Conservation (phyloP, 2,329 filamentous ascomycete genomes). For the Alternaria dauci region DNA sequence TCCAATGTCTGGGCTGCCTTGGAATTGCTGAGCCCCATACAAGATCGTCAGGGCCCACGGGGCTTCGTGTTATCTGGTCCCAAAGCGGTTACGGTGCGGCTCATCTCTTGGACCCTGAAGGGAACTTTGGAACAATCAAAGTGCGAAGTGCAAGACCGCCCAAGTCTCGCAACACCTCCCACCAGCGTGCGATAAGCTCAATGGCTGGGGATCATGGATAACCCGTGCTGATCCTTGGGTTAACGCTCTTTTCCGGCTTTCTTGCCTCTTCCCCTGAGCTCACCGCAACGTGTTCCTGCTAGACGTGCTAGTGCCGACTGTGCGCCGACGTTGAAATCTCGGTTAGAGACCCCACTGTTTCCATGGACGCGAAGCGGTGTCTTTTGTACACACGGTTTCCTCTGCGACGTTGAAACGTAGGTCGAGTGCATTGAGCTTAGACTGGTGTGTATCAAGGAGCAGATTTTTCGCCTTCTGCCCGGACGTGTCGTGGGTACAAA, state of each 20-base stretch:
- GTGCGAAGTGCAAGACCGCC: not conserved
- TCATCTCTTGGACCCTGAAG: slow-evolving; percentile 27
- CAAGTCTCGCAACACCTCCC: not conserved
- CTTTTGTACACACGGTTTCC: slow-evolving; percentile 24
- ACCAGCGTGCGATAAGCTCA: not conserved
- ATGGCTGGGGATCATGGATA: not conserved
- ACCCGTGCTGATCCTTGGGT: not conserved
- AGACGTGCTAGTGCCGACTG: slow-evolving; percentile 26
- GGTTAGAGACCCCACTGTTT: slow-evolving; percentile 30
- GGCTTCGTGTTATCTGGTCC: slow-evolving; percentile 24
- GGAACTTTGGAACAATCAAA: not conserved
- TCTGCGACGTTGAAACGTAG: slow-evolving; percentile 32
- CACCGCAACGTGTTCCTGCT: slow-evolving; percentile 19
- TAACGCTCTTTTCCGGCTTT: not conserved
- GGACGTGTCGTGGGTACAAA: not conserved
- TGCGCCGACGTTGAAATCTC: slow-evolving; percentile 35
- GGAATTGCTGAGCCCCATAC: slow-evolving; percentile 26
- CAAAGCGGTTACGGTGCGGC: slow-evolving; percentile 30
- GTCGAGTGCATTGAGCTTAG: slow-evolving; percentile 31
- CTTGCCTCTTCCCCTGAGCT: slow-evolving; percentile 7
- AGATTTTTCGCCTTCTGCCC: slow-evolving; percentile 4
- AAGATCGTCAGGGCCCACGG: slow-evolving; percentile 28
- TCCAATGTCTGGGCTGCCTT: slow-evolving; percentile 18
- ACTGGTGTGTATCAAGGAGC: slow-evolving; percentile 8
- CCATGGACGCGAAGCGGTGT: slow-evolving; percentile 35